phyloP scores from a whole-genome alignment of 768 basidiomycete genomes.

The Tylopilus plumbeoviolaceoides region DNA sequence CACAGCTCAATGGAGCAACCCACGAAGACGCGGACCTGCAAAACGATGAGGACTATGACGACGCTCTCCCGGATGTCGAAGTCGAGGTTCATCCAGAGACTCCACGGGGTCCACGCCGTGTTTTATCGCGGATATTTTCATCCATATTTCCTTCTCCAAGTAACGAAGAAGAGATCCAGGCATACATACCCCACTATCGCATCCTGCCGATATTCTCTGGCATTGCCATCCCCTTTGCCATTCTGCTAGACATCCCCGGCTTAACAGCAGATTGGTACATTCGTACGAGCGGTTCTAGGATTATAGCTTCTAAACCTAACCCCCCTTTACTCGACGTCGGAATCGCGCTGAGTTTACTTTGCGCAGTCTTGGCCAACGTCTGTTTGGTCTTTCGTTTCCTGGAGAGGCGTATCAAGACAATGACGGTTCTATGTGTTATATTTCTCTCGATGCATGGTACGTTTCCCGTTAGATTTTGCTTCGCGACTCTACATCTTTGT shows the following conservation, averaged over 20 bases:
- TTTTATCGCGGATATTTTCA: constrained; percentile 6
- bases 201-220: constrained; percentile 63
- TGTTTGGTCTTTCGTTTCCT: constrained; percentile 69
- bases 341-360: constrained; percentile 62
- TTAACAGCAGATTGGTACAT: constrained; percentile 75
- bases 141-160: constrained; percentile 17
- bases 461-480: constrained; percentile 14
- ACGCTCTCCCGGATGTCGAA: background rate
- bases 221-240: constrained; percentile 67
- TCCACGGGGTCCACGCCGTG: background rate
- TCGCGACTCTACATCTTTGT: background rate
- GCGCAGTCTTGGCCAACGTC: constrained; percentile 63
- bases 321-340: constrained; percentile 56
- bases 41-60: constrained; percentile 9
- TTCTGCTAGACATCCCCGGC: constrained; percentile 79
- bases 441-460: constrained; percentile 69
- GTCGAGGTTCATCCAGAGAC: background rate
- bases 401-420: constrained; percentile 57
- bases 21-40: constrained; percentile 4
- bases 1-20: background rate
- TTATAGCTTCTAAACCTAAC: constrained; percentile 49
- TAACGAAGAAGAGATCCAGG: constrained; percentile 25
- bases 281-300: constrained; percentile 38
- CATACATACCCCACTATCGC: constrained; percentile 56
- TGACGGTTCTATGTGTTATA: constrained; percentile 61